Base-by-base conservation (phyloP, 2,329 filamentous ascomycete genomes). In the Canariomyces notabilis region DNA sequence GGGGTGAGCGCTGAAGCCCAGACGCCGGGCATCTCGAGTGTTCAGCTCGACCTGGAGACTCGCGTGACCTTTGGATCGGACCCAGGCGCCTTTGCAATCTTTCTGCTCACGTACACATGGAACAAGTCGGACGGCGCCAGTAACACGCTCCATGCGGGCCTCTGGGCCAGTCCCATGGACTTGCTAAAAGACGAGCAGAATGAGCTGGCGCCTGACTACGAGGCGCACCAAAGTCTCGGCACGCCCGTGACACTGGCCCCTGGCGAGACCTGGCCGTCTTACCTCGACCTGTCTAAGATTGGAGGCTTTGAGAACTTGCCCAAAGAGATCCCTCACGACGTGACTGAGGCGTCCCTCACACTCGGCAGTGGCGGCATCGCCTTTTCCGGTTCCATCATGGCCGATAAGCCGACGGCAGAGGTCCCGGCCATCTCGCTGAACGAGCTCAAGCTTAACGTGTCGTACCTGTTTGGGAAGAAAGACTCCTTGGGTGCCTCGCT, bases 41-140 rank as follows among this genome's bases (percentile, higher is more conserved):
- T 44, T 20, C 42, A 37, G 32, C 37, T 44, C 35, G 42, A 37
- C 34, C 33, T 44, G 8, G 42, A 44, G 34, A 38, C 42, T 22
- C 34, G 42, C 22, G 42, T 44, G 21, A 44, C 37, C 42, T 44
- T 44, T 34, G n/a, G n/a, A 31, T 34, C 22, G 34, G 42, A 6
- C n/a, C n/a, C n/a, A n/a, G 35, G 16, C 11, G 22, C 32, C 42
- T 44, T 44, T 37, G 42, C 42, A 21, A 12, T 44, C 6, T 44
- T 44, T 18, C 34, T 44, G 15, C 29, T 44, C 7, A 44, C 42
- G 12, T 44, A 37, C 34, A 37, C 22, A 7, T 44, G 42, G 42
- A 44, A 15, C 34, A 37, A 31, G 33, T 33, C 16, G n/a, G 34
- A 34, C 34, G 42, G 34, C 34, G 37, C 38, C 26, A 42, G 38